Percentiles rank a stretch among this genome's conserved stretches.
phyloP scores from a whole-genome alignment of 2,329 filamentous ascomycete genomes.

The Leptographium wingfieldii region DNA sequence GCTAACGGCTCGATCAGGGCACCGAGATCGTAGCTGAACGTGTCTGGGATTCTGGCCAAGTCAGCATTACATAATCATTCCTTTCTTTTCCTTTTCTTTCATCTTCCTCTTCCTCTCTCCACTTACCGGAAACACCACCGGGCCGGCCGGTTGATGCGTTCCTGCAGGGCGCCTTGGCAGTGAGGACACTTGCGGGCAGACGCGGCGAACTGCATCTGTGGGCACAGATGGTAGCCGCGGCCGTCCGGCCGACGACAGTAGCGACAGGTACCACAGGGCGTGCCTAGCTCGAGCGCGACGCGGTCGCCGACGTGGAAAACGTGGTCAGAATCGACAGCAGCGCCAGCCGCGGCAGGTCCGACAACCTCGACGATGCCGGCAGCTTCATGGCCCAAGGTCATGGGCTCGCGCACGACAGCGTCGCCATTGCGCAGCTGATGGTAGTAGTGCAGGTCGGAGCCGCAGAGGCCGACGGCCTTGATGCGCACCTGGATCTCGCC shows the following conservation, averaged over 20 bases:
- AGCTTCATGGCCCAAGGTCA: slow-evolving; percentile 49
- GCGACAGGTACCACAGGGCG: slow-evolving; percentile 37
- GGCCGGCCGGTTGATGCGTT: slow-evolving; percentile 19
- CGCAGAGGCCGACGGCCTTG: slow-evolving; percentile 50
- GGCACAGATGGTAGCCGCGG: slow-evolving; percentile 23
- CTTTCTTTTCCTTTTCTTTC: background rate
- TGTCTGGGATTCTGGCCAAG: slow-evolving; percentile 27
- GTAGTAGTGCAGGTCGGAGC: slow-evolving; percentile 43
- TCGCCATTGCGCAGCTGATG: slow-evolving; percentile 34
- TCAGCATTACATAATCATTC: background rate
- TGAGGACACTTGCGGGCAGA: slow-evolving; percentile 17
- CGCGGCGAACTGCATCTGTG: slow-evolving; percentile 20
- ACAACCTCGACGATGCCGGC: slow-evolving; percentile 48
- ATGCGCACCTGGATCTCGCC: slow-evolving; percentile 47
- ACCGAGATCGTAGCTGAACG: slow-evolving; percentile 36
- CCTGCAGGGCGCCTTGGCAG: slow-evolving; percentile 21
- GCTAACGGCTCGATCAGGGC: slow-evolving; percentile 47
- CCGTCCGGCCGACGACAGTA: slow-evolving; percentile 23
- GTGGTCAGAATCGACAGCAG: slow-evolving; percentile 12
- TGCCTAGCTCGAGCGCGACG: slow-evolving; percentile 55
- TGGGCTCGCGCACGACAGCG: slow-evolving; percentile 39
- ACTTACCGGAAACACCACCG: slow-evolving; percentile 17
- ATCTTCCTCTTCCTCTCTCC: no score
- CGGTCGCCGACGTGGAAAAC: slow-evolving; percentile 35
- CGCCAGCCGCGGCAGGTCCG: slow-evolving; percentile 40